Percentiles rank a stretch among this genome's conserved stretches.
Evolutionary conservation across 495 filamentous ascomycete genomes (phyloP).

Genomic region (Astrothelium subdiscretum): DNA sequence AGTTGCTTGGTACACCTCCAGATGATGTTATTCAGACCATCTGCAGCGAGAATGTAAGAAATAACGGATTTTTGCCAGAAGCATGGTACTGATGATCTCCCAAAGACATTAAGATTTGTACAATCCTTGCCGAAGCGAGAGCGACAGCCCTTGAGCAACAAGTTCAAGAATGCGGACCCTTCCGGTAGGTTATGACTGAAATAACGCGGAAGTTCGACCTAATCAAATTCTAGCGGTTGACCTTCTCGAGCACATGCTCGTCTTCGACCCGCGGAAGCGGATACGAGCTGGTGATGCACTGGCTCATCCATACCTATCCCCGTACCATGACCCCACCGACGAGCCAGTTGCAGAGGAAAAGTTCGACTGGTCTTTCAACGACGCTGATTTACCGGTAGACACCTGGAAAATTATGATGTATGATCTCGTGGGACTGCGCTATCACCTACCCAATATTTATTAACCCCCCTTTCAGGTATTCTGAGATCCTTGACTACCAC

Average conservation of each 20-base stretch:
- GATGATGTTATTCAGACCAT: conserved; percentile 98
- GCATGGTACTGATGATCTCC: not conserved
- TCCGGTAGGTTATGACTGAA: conserved; percentile 48
- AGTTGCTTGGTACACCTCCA: conserved; percentile 92
- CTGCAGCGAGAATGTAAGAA: conserved; percentile 87
- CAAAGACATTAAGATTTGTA: conserved; percentile 86
- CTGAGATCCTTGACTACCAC: conserved; percentile 97
- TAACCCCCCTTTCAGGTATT: conserved; percentile 58
- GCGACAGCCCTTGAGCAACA: conserved; percentile 75
- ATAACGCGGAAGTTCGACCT: not conserved
- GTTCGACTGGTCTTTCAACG: conserved; percentile 99
- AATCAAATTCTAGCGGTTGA: conserved; percentile 59
- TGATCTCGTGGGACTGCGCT: conserved; percentile 16
- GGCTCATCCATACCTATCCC: conserved; percentile 83
- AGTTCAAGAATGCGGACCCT: conserved; percentile 95
- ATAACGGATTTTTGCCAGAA: not conserved
- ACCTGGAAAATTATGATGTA: conserved; percentile 99
- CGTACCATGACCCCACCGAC: conserved; percentile 94
- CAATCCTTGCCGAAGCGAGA: conserved; percentile 96
- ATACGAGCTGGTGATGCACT: conserved; percentile 75
- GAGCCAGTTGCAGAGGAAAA: conserved; percentile 94
- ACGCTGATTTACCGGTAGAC: conserved; percentile 92
- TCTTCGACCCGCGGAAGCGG: conserved; percentile 90
- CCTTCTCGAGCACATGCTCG: conserved; percentile 90
- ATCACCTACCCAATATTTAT: not conserved